Conservation (phyloP, 306 rosid species). For the Potentilla sterilis region DNA sequence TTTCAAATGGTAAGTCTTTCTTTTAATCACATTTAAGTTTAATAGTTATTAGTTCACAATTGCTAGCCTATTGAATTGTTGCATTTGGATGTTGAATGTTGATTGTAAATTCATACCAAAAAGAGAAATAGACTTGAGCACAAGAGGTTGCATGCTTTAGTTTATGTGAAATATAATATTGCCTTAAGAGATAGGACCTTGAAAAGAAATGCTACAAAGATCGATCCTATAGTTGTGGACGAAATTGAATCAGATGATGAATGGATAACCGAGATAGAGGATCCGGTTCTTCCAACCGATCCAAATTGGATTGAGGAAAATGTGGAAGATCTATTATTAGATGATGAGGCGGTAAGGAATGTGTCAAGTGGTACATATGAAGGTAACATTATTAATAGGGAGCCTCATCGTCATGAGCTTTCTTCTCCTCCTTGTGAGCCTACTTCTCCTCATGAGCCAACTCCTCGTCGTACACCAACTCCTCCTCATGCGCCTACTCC, state of each 20-base stretch:
- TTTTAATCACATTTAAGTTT: no score
- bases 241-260: background rate
- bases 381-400: background rate
- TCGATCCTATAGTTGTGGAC: background rate
- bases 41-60: no score
- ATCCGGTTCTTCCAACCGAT: background rate
- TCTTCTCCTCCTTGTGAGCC: background rate
- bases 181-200: no score
- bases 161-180: no score
- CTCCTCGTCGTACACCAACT: no score
- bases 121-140: no score
- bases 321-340: background rate
- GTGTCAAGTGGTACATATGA: background rate
- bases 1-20: no score
- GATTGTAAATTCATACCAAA: no score
- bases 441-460: background rate
- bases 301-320: background rate
- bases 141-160: no score
- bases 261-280: background rate
- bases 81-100: no score
- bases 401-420: background rate
- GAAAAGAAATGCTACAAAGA: no score
- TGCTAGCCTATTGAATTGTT: no score
- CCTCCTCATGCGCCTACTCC: background rate
- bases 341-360: background rate